A percentile compares a stretch with the other conserved stretches of the same genome.
Conservation (phyloP, 495 filamentous ascomycete species). For the Trichoderma virens region DNA sequence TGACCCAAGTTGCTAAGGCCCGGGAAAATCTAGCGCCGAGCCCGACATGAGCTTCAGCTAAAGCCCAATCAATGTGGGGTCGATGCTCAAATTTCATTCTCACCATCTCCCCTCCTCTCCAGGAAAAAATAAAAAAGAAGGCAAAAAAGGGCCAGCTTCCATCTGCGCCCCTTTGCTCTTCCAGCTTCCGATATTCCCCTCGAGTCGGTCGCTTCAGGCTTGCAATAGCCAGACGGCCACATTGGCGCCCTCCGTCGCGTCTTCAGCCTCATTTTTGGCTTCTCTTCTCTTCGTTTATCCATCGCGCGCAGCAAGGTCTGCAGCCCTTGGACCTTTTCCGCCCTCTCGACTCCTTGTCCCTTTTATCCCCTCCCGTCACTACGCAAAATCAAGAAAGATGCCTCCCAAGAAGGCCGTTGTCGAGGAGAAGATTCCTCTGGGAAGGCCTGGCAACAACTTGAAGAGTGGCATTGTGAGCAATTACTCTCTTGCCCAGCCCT, state of each 20-base stretch:
- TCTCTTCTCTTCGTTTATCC: slow-evolving; percentile 43
- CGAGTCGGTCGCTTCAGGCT: slow-evolving; percentile 9
- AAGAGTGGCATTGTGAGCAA: slow-evolving; percentile 84
- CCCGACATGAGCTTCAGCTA: background rate
- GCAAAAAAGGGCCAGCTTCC: slow-evolving; percentile 10
- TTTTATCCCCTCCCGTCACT: slow-evolving; percentile 37
- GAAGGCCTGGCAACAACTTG: slow-evolving; percentile 94
- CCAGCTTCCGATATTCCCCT: background rate
- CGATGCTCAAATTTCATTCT: background rate
- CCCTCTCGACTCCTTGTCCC: slow-evolving; percentile 19
- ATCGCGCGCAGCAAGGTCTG: slow-evolving; percentile 58
- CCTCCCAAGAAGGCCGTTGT: slow-evolving; percentile 68
- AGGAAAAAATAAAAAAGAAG: background rate
- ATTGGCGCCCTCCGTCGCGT: slow-evolving; percentile 39
- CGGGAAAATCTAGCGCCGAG: background rate
- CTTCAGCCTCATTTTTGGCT: slow-evolving; percentile 43
- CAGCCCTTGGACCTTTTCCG: slow-evolving; percentile 21
- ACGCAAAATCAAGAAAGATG: slow-evolving; percentile 53
- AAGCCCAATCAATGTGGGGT: background rate
- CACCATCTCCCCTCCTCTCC: slow-evolving; percentile 1
- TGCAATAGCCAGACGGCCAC: slow-evolving; percentile 22
- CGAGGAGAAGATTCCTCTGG: slow-evolving; percentile 75
- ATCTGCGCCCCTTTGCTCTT: slow-evolving; percentile 9
- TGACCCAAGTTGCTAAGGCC: background rate
- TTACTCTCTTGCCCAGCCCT: slow-evolving; percentile 1